Evolutionary conservation across 306 rosid species (phyloP), one percentile per base, ranked within the genome.

Genomic region (Lathyrus aphaca): DNA sequence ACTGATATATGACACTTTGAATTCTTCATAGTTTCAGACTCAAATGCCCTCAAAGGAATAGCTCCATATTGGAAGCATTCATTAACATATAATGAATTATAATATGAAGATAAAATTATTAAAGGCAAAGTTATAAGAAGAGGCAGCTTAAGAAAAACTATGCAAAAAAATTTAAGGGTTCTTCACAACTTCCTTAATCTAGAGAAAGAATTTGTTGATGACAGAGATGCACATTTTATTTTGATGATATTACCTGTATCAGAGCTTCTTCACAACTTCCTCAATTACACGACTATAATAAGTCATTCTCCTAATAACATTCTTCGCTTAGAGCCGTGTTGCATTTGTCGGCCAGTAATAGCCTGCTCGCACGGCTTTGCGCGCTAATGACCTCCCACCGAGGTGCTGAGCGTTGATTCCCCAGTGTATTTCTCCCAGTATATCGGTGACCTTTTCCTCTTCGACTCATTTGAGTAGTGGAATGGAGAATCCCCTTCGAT

Each of bases 221-320:
- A 48, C 37, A 56, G 38, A 32, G 38, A 71, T 23, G 58, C 58
- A 66, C 74, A 80, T 66, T 64, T 75, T 70, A 71, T 25, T 71
- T 19, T 12, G 37, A 69, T 37, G 49, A 49, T 4, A 30, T 50
- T 71, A 85, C 85, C 89, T 87, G 43, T 35, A 55, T 78, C 72
- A 89, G 29, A 83, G 89, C 82, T 70, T 90, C 88, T 85, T 93
- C 38, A 79, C 72, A 44, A 84, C 85, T 79, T 85, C 95, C 71
- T 93, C 93, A 49, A 63, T 90, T 35, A 82, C 98, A 18, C 90
- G 93, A 70, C 83, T 82, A 73, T 93, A 93, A 82, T 92, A 92
- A 27, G 86, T 90, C 97, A 90, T 93, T 66, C 91, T 74, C 71
- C 74, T 86, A 40, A 88, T 82, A 9, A 85, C 78, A 66, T 70